Evolutionary conservation across 2,329 filamentous ascomycete species (phyloP).

Genomic region (Periconia sp.): DNA sequence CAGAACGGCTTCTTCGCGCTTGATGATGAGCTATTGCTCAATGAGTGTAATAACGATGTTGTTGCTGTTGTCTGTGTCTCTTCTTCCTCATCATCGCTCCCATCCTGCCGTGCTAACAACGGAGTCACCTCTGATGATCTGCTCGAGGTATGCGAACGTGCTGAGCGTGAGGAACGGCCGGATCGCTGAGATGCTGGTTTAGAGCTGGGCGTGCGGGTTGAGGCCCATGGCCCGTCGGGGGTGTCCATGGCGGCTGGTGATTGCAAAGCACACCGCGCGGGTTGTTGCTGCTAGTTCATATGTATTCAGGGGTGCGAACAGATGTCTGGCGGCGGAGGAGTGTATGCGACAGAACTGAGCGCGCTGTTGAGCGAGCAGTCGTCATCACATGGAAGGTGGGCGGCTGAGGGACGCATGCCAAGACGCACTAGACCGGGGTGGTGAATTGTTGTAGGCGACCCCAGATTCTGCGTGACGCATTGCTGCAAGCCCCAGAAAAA

Average conservation of each 20-base stretch:
- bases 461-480: conserved; percentile 18
- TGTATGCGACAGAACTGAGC: neutral
- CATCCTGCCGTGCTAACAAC: conserved; percentile 40
- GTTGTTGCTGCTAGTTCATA: conserved; percentile 15
- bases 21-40: conserved; percentile 28
- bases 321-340: neutral
- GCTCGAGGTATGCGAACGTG: conserved; percentile 37
- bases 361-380: conserved; percentile 2
- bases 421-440: conserved; percentile 15
- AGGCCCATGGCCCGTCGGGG: conserved; percentile 43
- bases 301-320: conserved; percentile 5
- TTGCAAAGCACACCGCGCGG: conserved; percentile 6
- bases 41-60: conserved; percentile 43
- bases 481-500: conserved; percentile 13
- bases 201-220: conserved; percentile 43
- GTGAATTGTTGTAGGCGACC: conserved; percentile 11
- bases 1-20: conserved; percentile 36
- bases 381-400: conserved; percentile 11
- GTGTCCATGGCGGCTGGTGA: conserved; percentile 36
- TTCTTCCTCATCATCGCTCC: conserved; percentile 30
- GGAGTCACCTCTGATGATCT: conserved; percentile 49
- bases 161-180: conserved; percentile 38
- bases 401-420: conserved; percentile 4
- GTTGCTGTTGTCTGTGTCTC: conserved; percentile 39
- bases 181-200: conserved; percentile 47